phyloP scores from a whole-genome alignment of 1,139 yeast species.

The Tardiomyces digboiensis region DNA sequence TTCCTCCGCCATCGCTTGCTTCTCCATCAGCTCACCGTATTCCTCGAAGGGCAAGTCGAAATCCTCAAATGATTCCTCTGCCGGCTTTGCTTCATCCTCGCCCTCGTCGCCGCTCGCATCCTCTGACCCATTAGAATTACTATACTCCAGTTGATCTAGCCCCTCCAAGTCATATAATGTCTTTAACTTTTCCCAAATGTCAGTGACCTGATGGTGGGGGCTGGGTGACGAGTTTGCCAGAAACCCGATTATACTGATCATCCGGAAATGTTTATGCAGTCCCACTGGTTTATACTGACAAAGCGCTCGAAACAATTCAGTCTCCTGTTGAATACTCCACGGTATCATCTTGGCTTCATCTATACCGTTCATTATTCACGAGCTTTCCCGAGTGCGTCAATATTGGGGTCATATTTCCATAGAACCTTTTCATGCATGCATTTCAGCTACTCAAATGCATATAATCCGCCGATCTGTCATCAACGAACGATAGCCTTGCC shows the following conservation, averaged over 20 bases:
- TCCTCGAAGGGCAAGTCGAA: conserved; percentile 37
- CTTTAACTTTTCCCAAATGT: conserved; percentile 50
- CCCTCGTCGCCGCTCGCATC: conserved; percentile 8
- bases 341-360: conserved; percentile 5
- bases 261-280: conserved; percentile 45
- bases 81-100: conserved; percentile 14
- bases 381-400: too few species aligned
- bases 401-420: too few species aligned
- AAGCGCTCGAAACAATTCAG: conserved; percentile 51
- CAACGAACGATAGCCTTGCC: too few species aligned
- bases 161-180: conserved; percentile 46
- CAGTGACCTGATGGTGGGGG: conserved; percentile 17
- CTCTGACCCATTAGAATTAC: conserved; percentile 7
- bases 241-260: conserved; percentile 44
- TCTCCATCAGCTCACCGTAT: conserved; percentile 36
- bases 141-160: conserved; percentile 17
- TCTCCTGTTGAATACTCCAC: conserved; percentile 60
- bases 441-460: too few species aligned
- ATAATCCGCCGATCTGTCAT: too few species aligned
- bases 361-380: too few species aligned
- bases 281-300: conserved; percentile 68
- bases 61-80: conserved; percentile 19
- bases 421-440: too few species aligned
- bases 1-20: conserved; percentile 42
- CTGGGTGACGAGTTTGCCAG: conserved; percentile 32